Evolutionary conservation across 2,329 filamentous ascomycete species (phyloP), one percentile per base, ranked within the genome.

Genomic region (Macrophomina phaseolina): DNA sequence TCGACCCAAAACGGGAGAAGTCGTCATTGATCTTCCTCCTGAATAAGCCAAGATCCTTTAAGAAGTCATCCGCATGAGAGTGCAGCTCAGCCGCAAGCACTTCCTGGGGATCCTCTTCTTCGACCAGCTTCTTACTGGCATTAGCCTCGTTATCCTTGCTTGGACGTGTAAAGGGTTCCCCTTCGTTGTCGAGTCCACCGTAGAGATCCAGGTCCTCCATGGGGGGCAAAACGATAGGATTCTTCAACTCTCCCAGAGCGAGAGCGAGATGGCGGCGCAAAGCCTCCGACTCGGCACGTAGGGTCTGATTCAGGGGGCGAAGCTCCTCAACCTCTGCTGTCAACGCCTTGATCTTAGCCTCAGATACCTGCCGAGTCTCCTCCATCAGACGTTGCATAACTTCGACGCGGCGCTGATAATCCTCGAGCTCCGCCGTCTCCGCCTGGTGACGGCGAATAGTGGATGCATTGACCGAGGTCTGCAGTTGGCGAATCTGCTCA

Each of bases 301-400:
- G 89, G 1, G 91, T 94, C 77, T 91, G 70, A 67, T 82, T 83
- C 66, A 73, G 70, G 3, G 82, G 82, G 9, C 81, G 74, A 18
- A 84, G 72, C 67, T 83, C 81, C 49, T 85, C 83, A 11, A 83
- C 78, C 70, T 85, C 83, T 30, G 72, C 72, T 0, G 78, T 91
- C 64, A 99, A 81, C 70, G 91, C 92, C 71, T 93, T 90, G 76
- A 99, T 97, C 85, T 97, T 97, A 82, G 91, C 93, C 76, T 98
- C 94, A 36, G 91, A 90, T 14, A 98, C 91, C 78, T 96, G 90
- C 68, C 91, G 89, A 69, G 90, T 91, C 81, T 99, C 95, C 78
- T 98, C 94, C 94, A 97, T 97, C 79, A 97, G 87, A 68, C 94
- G 89, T 79, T 98, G 93, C 91, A 99, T 93, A 66, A 90, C 88